These are phyloP conservation scores for Mesotaenium endlicherianum DNA, from an alignment of 139 green algal species.

Conservation along the genomic window DNA sequence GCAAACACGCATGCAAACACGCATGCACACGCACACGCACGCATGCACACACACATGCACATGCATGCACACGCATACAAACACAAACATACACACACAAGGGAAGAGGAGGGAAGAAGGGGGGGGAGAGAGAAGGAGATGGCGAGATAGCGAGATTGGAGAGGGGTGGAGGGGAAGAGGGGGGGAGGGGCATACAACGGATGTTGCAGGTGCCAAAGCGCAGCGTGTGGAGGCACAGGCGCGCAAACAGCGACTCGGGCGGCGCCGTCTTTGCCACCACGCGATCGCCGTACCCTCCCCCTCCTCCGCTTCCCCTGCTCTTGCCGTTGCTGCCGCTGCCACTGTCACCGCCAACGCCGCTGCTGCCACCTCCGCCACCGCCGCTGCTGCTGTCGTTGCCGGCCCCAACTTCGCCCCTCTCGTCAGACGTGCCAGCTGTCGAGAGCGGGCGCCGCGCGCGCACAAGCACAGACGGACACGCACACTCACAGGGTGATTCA, in stretches of 20 bases:
- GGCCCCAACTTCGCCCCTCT: too few relatives aligned
- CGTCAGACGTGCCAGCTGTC: too few relatives aligned
- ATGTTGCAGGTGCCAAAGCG: conserved; percentile 38
- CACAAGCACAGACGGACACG: too few relatives aligned
- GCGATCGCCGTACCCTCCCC: too few relatives aligned
- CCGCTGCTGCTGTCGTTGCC: too few relatives aligned
- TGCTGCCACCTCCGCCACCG: too few relatives aligned
- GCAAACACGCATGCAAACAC: neutral
- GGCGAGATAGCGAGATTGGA: neutral
- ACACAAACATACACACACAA: neutral
- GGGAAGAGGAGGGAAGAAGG: neutral
- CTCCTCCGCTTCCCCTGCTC: too few relatives aligned
- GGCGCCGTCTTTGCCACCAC: conserved; percentile 29
- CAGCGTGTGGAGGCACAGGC: conserved; percentile 20
- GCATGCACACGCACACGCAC: neutral
- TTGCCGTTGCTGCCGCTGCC: too few relatives aligned
- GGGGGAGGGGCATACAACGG: neutral
- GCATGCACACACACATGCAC: neutral
- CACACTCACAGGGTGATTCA: too few relatives aligned
- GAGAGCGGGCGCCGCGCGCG: too few relatives aligned
- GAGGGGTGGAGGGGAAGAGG: neutral
- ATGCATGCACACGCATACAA: neutral
- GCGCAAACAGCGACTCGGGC: conserved; percentile 28
- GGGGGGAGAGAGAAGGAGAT: neutral
- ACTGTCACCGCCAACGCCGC: too few relatives aligned